A percentile compares a stretch with the other conserved stretches of the same genome.
These are phyloP conservation scores for Hygrocybe coccinea DNA, from an alignment of 768 basidiomycete species.

Conservation along the genomic window DNA sequence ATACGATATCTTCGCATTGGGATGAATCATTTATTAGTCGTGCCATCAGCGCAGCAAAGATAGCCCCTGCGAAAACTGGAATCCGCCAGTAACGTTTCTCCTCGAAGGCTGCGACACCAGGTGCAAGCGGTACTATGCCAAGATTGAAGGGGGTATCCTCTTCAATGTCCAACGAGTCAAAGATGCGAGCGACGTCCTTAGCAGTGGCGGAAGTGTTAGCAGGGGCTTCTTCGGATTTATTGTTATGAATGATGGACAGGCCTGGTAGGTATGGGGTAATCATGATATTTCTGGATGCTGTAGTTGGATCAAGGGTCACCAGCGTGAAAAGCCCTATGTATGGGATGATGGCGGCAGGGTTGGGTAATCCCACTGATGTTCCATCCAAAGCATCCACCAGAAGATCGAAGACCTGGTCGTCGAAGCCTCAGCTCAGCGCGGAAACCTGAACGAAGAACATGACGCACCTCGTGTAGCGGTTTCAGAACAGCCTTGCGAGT, in stretches of 20 bases:
- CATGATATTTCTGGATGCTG: conserved; percentile 1
- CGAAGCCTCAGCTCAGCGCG: too few relatives aligned
- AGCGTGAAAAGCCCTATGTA: conserved; percentile 11
- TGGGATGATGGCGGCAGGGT: conserved; percentile 6
- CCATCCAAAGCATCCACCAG: too few relatives aligned
- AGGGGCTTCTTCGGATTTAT: conserved; percentile 7
- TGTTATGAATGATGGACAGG: conserved; percentile 7
- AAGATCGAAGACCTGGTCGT: too few relatives aligned
- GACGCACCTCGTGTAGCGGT: conserved; percentile 12
- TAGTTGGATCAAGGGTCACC: conserved; percentile 7
- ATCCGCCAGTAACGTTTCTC: conserved; percentile 5
- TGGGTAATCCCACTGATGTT: conserved; percentile 6
- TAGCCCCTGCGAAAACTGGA: conserved; percentile 1
- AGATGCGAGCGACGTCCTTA: conserved; percentile 10
- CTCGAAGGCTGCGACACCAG: neutral
- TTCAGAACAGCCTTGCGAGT: conserved; percentile 6
- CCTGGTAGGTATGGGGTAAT: conserved; percentile 8
- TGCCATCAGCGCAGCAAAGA: conserved; percentile 1
- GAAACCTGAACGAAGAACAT: too few relatives aligned
- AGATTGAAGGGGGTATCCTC: conserved; percentile 6
- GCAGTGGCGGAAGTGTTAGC: conserved; percentile 9
- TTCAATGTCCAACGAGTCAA: conserved; percentile 5
- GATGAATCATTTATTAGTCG: conserved; percentile 1
- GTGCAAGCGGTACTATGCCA: neutral
- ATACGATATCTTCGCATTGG: conserved; percentile 2